Base-by-base conservation (phyloP, 164 flowering plant species). In the Tinospora cordifolia region DNA sequence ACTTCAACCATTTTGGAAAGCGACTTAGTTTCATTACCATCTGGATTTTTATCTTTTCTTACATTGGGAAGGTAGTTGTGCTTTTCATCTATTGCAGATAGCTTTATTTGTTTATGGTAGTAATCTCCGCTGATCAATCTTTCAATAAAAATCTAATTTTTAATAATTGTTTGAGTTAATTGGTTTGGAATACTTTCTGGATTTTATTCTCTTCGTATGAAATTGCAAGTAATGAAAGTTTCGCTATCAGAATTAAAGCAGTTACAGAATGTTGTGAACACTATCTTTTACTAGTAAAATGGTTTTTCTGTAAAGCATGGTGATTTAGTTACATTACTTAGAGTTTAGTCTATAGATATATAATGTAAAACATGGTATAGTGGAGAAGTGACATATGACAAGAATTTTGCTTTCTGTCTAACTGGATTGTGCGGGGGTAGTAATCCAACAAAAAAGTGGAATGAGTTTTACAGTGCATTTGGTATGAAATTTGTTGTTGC, bases 1-100 rank as follows among this genome's bases (percentile, higher is more conserved):
- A 72, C 78, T 41, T 86, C 90, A 60, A 81, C 81, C 75, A 75
- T 91, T 84, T 75, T 76, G 25, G 86, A 81, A 72, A 71, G 41
- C 9, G 66, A 79, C 66, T 63, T 75, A 34, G 71, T 51, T 69
- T 71, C 83, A 3, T 47, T 84, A 47, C 87, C 92, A 67, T 27
- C 38, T 67, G 83, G 83, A 66, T 69, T 93, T 67, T 62, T 70
- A 59, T 83, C 88, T 49, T 84, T 91, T 72, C 80, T 92, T 5
- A 79, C 83, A 70, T 83, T 88, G 21, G 90, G 84, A 80, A 87
- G 97, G 98, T 93, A 80, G 11, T 34, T 46, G 10, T 54, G 2
- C n/a, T 26, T 12, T 11, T 66, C 41, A 51, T 3, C 22, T 66
- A 30, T 64, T 72, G 24, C 19, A 22, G 47, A 54, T 66, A 47